Evolutionary conservation across 495 filamentous ascomycete species (phyloP), one percentile per base, ranked within the genome.

Genomic region (Penicillium waksmanii): DNA sequence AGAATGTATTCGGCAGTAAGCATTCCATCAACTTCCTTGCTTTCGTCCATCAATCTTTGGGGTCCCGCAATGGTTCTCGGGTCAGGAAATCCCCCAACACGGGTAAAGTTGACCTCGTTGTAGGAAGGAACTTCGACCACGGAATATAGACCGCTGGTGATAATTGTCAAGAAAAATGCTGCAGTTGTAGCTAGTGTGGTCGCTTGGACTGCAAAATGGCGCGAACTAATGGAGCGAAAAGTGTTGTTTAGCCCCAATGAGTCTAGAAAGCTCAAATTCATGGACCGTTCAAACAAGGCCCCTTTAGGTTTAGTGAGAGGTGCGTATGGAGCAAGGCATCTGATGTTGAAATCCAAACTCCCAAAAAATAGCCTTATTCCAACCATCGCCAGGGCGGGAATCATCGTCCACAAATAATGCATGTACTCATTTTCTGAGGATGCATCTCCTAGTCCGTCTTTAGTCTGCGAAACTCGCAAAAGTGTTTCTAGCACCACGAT

Each of bases 381-480:
- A 0, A 53, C 17, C 64, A 66, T 66, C 5, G 42, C 25, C 6
- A 52, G 11, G 11, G 57, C 57, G 34, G 64, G 57, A 13, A 66
- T 21, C 3, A 61, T 44, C 1, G 64, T 61, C 57, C 61, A 66
- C 13, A 56, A 3, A 25, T 61, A 61, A 25, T 66, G 61, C n/a
- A 34, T 42, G n/a, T 27, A 44, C 25, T 42, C 54, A 44, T 50
- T 43, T 0, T 3, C 11, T 0, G 31, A 44, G 21, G n/a, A 7
- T 5, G 48, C 51, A 47, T 61, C 34, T 19, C 54, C 57, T 0
- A 66, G 57, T 8, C 64, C 64, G 9, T 57, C 18, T 3, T 58
- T 53, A 2, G 3, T 25, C 6, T 58, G 36, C 6, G 64, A 66
- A 27, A 64, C 3, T 31, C 53, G 54, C 3, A 66, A 31, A 11